Conservation (phyloP, 805 yeast species). For the Tetrapisispora phaffii region DNA sequence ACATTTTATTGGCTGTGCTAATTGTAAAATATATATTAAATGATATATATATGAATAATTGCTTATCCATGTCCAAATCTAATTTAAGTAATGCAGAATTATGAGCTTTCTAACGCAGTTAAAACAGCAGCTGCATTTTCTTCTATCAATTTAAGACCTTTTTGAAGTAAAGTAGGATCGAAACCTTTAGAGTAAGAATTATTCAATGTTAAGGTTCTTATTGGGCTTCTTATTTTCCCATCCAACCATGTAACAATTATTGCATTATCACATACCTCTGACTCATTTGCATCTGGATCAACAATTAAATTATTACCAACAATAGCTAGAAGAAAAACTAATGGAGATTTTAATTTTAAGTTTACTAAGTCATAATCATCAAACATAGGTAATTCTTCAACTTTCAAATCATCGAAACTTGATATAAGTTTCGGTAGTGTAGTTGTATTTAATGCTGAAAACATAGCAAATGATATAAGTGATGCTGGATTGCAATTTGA, state of each 20-base stretch:
- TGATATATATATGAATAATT: neutral
- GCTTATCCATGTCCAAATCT: neutral
- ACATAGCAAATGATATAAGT: constrained; percentile 67
- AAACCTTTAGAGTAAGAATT: constrained; percentile 44
- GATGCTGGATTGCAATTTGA: constrained; percentile 75
- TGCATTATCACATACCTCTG: constrained; percentile 80
- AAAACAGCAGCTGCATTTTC: constrained; percentile 55
- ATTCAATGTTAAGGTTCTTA: constrained; percentile 57
- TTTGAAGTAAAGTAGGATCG: constrained; percentile 36
- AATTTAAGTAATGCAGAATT: neutral
- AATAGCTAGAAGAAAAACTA: constrained; percentile 66
- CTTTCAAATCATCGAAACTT: constrained; percentile 50
- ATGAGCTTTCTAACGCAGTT: constrained; percentile 40
- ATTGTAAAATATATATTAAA: neutral
- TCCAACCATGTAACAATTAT: constrained; percentile 61
- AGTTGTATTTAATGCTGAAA: constrained; percentile 73
- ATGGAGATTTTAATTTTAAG: constrained; percentile 48
- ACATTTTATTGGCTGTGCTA: neutral
- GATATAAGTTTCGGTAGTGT: constrained; percentile 64
- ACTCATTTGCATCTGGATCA: constrained; percentile 87
- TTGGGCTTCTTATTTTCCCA: constrained; percentile 61
- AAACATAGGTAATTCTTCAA: constrained; percentile 84
- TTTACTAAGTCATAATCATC: constrained; percentile 74
- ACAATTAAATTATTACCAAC: constrained; percentile 57
- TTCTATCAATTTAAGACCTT: constrained; percentile 49